Evolutionary conservation across 2,329 filamentous ascomycete species (phyloP), one percentile per base, ranked within the genome.

Genomic region (Sporothrix dimorphospora): DNA sequence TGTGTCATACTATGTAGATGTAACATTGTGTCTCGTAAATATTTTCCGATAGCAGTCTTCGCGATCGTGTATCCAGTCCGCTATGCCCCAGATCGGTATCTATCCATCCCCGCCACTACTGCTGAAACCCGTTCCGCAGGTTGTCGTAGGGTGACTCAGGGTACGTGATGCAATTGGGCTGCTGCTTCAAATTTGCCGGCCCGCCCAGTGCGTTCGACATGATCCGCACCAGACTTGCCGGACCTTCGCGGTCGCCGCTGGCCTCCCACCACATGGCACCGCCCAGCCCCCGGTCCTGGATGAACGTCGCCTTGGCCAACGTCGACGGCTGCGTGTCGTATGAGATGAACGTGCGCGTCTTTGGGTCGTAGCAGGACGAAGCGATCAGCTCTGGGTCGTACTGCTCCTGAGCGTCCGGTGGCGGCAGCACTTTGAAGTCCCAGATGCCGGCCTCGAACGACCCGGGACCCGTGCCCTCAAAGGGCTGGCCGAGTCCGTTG

Each of bases 251-350:
- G 79, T 98, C 95, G 0, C 88, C 90, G 77, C 91, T 95, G 77
- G 89, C 93, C 83, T 98, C 94, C 94, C 94, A 97, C 94, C 94
- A 98, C 94, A 98, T 98, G n/a, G 88, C 93, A 21, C 95, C 95
- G 1, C 94, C 94, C 0, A 98, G 86, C 0, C 88, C 85, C 59
- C 86, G 83, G 24, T 87, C 80, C 78, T 85, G 87, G 78, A 98
- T 88, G 79, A 90, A 97, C 12, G 87, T 82, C 1, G 90, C 89
- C 84, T 98, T 98, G 75, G 82, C 79, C 75, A 84, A 83, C 3
- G 90, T 91, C 80, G 94, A 88, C 3, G 84, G 82, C 0, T 89
- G 86, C 1, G 89, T 95, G 79, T 94, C 92, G 79, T 97, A 98
- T 57, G 88, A 91, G 69, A 98, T 87, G 84, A 98, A 87, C 72